Conservation (phyloP, 768 basidiomycete genomes). For the Pleurotus pulmonarius region DNA sequence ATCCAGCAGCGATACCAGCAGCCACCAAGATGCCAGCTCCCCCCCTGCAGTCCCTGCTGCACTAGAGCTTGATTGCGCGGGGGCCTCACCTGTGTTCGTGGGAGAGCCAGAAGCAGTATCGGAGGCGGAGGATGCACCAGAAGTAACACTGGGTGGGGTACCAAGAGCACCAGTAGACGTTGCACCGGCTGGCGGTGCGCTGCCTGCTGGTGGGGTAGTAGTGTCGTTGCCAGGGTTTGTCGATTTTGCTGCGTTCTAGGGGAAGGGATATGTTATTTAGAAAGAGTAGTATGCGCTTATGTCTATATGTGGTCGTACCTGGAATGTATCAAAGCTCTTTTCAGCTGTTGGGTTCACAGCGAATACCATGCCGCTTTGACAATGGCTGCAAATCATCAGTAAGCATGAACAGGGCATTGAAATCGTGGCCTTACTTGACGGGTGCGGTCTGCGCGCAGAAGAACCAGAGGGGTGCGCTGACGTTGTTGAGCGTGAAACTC, state of each 20-base stretch:
- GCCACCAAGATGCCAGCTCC: slow-evolving; percentile 8
- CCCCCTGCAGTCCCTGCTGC: neutral
- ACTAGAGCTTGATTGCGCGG: neutral
- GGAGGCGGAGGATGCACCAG: neutral
- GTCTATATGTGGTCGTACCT: slow-evolving; percentile 12
- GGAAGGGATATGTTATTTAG: neutral
- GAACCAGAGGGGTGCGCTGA: slow-evolving; percentile 40
- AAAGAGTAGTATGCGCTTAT: neutral
- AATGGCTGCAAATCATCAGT: slow-evolving; percentile 19
- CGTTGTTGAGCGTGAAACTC: slow-evolving; percentile 35
- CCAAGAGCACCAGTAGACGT: no score
- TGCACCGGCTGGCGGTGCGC: no score
- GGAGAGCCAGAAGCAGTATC: neutral
- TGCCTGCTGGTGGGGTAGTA: no score
- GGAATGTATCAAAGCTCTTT: slow-evolving; percentile 34
- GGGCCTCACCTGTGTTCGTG: neutral
- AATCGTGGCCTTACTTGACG: neutral
- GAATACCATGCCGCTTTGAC: slow-evolving; percentile 42
- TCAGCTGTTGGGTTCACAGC: slow-evolving; percentile 34
- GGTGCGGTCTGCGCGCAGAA: slow-evolving; percentile 32
- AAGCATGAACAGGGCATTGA: neutral
- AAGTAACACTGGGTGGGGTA: no score
- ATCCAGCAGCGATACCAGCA: slow-evolving; percentile 17
- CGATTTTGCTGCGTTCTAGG: slow-evolving; percentile 8
- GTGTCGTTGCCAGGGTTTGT: neutral